Conservation (phyloP, 176 grass and related monocot species). For the Aegilops tauschii region DNA sequence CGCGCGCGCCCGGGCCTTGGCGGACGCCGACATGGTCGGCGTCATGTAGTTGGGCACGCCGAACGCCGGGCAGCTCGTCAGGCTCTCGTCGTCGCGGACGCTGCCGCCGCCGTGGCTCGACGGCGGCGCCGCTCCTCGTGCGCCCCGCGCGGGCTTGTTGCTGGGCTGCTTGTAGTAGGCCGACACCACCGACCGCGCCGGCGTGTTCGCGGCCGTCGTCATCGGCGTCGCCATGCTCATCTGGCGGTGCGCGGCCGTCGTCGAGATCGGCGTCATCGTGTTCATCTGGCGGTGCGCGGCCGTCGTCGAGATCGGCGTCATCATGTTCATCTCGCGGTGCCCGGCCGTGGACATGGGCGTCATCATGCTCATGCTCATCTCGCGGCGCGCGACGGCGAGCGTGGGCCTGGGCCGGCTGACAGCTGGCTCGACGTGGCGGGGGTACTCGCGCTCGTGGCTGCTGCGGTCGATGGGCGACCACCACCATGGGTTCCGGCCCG, state of each 20-base stretch:
- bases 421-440: not conserved
- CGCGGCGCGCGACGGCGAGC: not conserved
- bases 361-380: not conserved
- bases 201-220: slow-evolving; percentile 38
- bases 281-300: not conserved
- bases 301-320: not conserved
- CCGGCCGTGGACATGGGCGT: slow-evolving; percentile 15
- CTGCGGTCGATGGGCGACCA: slow-evolving; percentile 64
- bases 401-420: not conserved
- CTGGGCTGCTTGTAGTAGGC: slow-evolving; percentile 21
- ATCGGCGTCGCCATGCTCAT: not conserved
- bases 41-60: slow-evolving; percentile 93
- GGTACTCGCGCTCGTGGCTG: slow-evolving; percentile 15
- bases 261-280: not conserved
- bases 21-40: slow-evolving; percentile 77
- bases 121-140: not conserved
- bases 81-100: slow-evolving; percentile 82
- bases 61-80: slow-evolving; percentile 80
- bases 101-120: slow-evolving; percentile 6
- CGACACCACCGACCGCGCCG: slow-evolving; percentile 41
- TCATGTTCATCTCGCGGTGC: not conserved
- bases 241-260: slow-evolving; percentile 18
- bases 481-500: slow-evolving; percentile 66
- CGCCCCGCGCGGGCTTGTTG: slow-evolving; percentile 19
- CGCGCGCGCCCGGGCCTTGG: slow-evolving; percentile 59